These are phyloP conservation scores for Cenchrus americanus DNA, from an alignment of 176 grass and related monocot genomes.

Conservation along the genomic window DNA sequence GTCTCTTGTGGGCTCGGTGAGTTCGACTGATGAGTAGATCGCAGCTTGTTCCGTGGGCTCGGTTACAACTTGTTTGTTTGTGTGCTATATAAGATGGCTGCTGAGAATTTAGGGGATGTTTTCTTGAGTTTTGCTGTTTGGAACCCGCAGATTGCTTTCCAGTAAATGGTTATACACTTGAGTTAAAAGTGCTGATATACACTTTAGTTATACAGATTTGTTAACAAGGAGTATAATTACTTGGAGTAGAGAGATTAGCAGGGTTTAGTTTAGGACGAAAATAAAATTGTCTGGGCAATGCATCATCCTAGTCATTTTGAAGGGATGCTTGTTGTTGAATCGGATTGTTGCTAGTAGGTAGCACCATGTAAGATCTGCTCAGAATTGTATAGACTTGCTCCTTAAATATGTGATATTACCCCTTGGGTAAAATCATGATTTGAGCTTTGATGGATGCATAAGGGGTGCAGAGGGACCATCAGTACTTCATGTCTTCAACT, in stretches of 20 bases:
- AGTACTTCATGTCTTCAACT: not conserved
- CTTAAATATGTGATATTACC: conserved; percentile 3
- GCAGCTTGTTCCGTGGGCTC: not conserved
- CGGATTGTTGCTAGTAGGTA: not conserved
- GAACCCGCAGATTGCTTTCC: not conserved
- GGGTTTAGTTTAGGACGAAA: conserved; percentile 14
- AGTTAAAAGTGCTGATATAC: not conserved
- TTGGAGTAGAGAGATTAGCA: not conserved
- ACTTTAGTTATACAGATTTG: not conserved
- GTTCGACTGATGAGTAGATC: conserved; percentile 11
- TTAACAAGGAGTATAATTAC: not conserved
- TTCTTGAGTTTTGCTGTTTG: conserved; percentile 10
- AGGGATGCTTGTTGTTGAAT: conserved; percentile 28
- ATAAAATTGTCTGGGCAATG: conserved; percentile 4
- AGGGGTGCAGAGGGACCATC: not conserved
- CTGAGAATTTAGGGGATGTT: conserved; percentile 23
- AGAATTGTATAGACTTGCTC: not conserved
- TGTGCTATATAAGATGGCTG: not conserved
- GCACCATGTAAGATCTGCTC: not conserved
- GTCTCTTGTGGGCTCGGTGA: not conserved
- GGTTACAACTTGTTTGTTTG: not conserved
- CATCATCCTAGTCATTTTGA: not conserved
- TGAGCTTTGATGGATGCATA: not conserved
- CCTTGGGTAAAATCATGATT: not conserved
- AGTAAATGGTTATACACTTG: conserved; percentile 9